phyloP scores from a whole-genome alignment of 768 basidiomycete species.

The Rhodotorula sphaerocarpa region DNA sequence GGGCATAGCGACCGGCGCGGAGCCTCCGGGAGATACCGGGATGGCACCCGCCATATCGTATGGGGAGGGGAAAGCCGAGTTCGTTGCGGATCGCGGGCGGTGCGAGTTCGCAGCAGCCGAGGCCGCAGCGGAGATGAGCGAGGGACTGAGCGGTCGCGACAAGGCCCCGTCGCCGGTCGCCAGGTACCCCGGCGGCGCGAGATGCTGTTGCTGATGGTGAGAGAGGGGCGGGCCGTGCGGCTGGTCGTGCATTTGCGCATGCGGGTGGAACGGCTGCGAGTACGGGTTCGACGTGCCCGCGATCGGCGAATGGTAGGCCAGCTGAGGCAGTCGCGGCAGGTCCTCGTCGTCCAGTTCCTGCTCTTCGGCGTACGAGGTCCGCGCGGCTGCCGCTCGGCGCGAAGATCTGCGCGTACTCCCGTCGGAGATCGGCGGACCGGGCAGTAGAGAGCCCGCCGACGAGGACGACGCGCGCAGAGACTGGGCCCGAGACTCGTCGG shows the following conservation, averaged over 20 bases:
- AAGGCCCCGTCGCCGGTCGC: too few species aligned
- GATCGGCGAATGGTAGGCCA: neutral
- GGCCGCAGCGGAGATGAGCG: neutral
- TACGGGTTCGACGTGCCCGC: slow-evolving; percentile 2
- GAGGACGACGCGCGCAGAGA: neutral
- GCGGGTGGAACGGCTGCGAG: slow-evolving; percentile 9
- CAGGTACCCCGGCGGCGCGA: too few species aligned
- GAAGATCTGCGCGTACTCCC: slow-evolving; percentile 1
- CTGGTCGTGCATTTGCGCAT: slow-evolving; percentile 2
- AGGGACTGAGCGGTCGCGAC: neutral
- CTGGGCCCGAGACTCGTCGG: neutral
- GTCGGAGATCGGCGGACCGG: too few species aligned
- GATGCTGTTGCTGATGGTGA: neutral
- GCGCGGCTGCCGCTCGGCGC: neutral
- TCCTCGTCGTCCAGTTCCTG: neutral
- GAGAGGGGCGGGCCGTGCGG: neutral
- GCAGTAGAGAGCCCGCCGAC: neutral
- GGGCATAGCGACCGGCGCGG: slow-evolving; percentile 23
- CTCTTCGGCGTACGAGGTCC: neutral
- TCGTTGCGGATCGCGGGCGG: slow-evolving; percentile 2
- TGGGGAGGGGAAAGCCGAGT: neutral
- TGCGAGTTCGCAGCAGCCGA: neutral
- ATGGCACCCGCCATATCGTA: neutral
- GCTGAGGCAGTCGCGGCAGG: neutral
- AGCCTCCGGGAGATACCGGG: slow-evolving; percentile 7